Conservation (phyloP, 2,329 filamentous ascomycete species). For the Chaetomium sp. region DNA sequence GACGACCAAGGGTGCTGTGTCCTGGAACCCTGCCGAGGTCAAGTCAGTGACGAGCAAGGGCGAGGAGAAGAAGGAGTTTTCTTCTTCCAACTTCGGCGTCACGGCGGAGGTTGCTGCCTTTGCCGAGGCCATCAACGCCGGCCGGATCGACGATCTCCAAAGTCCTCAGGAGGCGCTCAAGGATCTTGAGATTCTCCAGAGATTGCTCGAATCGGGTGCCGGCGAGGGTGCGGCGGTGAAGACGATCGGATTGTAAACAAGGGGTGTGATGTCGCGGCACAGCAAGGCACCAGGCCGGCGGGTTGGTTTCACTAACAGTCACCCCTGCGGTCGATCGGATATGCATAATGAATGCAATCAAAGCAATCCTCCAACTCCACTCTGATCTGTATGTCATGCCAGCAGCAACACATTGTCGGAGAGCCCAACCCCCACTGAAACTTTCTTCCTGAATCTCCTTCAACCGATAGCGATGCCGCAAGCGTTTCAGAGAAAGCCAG, state of each 20-base stretch:
- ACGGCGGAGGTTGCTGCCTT: conserved; percentile 39
- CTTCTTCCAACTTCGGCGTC: conserved; percentile 35
- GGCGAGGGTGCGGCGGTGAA: conserved; percentile 23
- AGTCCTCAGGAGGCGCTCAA: conserved; percentile 38
- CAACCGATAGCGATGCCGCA: neutral
- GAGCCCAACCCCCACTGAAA: too few species aligned
- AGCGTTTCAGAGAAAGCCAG: neutral
- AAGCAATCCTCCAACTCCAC: neutral
- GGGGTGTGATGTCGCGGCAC: neutral
- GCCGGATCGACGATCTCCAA: conserved; percentile 34
- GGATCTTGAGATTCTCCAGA: conserved; percentile 39
- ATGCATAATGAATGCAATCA: neutral
- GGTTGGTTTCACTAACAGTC: neutral
- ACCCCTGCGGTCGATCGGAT: neutral
- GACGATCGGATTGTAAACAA: conserved; percentile 8
- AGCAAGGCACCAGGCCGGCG: neutral
- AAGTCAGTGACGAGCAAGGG: conserved; percentile 25
- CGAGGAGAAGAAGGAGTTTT: conserved; percentile 32
- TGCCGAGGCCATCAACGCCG: conserved; percentile 34
- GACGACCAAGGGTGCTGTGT: conserved; percentile 38
- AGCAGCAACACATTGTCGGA: neutral
- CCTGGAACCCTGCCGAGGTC: conserved; percentile 34
- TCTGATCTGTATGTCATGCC: neutral
- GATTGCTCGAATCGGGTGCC: conserved; percentile 38
- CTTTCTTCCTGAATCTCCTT: neutral